Conservation (phyloP, 257 asterid genomes). For the Cruciata laevipes region DNA sequence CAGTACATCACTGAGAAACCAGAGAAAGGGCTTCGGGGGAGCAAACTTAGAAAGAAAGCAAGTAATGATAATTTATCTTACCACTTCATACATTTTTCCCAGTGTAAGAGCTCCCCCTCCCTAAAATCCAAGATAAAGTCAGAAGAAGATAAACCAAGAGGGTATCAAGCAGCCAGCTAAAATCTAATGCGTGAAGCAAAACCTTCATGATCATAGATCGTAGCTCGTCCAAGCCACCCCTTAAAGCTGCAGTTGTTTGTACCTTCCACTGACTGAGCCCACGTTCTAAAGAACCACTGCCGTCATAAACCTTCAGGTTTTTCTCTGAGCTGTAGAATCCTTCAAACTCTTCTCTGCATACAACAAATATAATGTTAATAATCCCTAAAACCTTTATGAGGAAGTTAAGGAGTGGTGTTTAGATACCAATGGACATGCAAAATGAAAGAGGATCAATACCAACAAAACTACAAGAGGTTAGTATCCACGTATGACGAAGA, state of each 20-base stretch:
- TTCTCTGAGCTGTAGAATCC: conserved; percentile 33
- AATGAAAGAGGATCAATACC: neutral
- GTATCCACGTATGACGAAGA: neutral
- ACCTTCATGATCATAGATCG: conserved; percentile 71
- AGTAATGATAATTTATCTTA: conserved; percentile 24
- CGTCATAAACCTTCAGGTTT: conserved; percentile 33
- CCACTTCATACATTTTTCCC: conserved; percentile 62
- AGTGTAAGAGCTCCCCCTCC: conserved; percentile 87
- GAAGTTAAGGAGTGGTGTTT: neutral
- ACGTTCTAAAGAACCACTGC: conserved; percentile 42
- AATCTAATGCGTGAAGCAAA: conserved; percentile 14
- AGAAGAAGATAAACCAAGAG: conserved; percentile 13
- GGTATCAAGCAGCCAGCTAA: conserved; percentile 10
- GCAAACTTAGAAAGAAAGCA: neutral
- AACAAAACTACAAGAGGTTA: neutral
- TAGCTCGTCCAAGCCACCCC: conserved; percentile 64
- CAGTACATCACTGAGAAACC: conserved; percentile 11
- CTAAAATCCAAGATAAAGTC: conserved; percentile 33
- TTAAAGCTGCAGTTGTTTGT: conserved; percentile 65
- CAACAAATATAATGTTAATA: conserved; percentile 10
- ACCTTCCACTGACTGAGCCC: conserved; percentile 87
- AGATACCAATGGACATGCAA: neutral
- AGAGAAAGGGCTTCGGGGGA: neutral
- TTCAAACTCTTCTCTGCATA: conserved; percentile 46
- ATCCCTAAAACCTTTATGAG: neutral